Percentiles rank a stretch among this genome's conserved stretches.
Conservation (phyloP, 306 rosid genomes). For the Begonia masoniana region DNA sequence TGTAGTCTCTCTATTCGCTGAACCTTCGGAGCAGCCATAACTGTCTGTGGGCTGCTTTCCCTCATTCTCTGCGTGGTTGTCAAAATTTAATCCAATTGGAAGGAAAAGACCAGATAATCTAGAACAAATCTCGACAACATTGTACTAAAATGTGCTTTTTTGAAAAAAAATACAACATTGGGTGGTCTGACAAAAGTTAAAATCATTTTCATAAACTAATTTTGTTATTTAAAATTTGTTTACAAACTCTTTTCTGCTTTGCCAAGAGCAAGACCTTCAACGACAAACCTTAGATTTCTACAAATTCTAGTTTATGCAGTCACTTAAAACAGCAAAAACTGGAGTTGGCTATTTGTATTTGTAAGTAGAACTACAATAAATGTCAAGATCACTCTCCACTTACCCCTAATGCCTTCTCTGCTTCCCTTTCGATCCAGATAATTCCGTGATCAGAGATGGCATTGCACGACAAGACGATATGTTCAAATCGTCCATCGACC, state of each 20-base stretch:
- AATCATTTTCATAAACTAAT: too few relatives aligned
- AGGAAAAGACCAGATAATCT: not conserved
- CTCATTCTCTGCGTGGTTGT: conserved; percentile 25
- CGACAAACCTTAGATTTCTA: too few relatives aligned
- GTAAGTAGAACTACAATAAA: not conserved
- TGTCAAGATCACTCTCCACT: conserved; percentile 15
- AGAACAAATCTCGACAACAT: too few relatives aligned
- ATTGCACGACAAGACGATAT: conserved; percentile 85
- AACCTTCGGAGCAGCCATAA: conserved; percentile 29
- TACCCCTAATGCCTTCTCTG: conserved; percentile 83
- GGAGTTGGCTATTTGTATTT: too few relatives aligned
- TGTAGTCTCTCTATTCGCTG: conserved; percentile 36
- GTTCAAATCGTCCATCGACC: conserved; percentile 99
- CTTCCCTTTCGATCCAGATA: conserved; percentile 86
- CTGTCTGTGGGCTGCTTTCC: conserved; percentile 19
- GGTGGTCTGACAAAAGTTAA: too few relatives aligned
- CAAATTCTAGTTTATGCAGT: too few relatives aligned
- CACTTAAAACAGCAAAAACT: too few relatives aligned
- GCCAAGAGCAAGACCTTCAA: too few relatives aligned
- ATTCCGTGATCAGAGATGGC: conserved; percentile 82
- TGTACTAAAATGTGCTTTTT: too few relatives aligned
- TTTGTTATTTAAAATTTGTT: too few relatives aligned
- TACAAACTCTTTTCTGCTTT: too few relatives aligned
- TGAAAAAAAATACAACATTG: too few relatives aligned
- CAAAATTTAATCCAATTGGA: not conserved